phyloP scores from a whole-genome alignment of 257 asterid genomes.

The Parsonsia alboflavescens region DNA sequence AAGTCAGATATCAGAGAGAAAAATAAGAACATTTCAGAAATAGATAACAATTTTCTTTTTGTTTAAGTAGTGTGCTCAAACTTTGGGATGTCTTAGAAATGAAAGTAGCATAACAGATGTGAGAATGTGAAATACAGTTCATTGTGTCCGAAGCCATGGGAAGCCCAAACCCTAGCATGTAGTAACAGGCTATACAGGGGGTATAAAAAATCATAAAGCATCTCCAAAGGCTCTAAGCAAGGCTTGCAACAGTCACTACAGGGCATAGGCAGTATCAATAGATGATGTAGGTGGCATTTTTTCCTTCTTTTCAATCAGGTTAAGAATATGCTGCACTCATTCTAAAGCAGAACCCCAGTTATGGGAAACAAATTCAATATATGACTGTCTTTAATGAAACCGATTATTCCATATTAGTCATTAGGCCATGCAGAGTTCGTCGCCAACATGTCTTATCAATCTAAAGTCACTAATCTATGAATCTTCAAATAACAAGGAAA shows the following conservation, averaged over 20 bases:
- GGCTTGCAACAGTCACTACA: neutral
- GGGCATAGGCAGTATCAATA: neutral
- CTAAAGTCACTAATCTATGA: neutral
- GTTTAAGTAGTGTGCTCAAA: neutral
- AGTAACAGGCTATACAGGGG: neutral
- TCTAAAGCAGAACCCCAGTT: neutral
- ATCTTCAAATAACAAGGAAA: neutral
- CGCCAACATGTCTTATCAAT: neutral
- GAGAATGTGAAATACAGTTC: neutral
- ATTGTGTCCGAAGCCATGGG: neutral
- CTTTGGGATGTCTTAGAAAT: neutral
- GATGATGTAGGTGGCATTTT: neutral
- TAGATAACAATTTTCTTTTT: neutral
- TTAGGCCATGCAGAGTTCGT: neutral
- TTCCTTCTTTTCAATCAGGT: neutral
- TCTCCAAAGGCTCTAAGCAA: neutral
- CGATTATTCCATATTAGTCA: neutral
- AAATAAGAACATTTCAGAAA: neutral
- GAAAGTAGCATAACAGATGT: neutral
- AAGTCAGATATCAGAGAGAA: neutral
- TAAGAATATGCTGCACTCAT: neutral
- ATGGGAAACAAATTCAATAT: neutral
- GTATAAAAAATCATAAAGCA: neutral
- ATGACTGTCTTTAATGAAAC: neutral
- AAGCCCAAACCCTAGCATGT: neutral